phyloP scores from a whole-genome alignment of 2,329 filamentous ascomycete species.

The Chaetomium globosum region DNA sequence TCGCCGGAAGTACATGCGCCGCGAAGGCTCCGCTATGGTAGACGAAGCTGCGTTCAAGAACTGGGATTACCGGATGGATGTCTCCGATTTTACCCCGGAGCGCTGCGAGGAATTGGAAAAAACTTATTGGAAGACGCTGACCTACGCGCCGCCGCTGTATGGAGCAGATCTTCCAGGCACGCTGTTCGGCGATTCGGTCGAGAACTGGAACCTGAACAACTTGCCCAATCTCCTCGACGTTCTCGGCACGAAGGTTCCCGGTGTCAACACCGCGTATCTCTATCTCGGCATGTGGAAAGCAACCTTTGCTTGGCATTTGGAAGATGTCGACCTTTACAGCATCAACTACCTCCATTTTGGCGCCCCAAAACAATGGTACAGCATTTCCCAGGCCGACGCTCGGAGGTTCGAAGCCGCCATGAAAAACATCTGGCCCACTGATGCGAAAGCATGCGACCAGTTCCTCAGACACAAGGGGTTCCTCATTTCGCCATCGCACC shows the following conservation, averaged over 20 bases:
- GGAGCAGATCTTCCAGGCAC: slow-evolving; percentile 96
- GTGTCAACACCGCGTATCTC: slow-evolving; percentile 96
- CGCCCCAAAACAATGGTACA: slow-evolving; percentile 99
- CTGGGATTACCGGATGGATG: slow-evolving; percentile 87
- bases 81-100: slow-evolving; percentile 86
- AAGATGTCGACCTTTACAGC: slow-evolving; percentile 98
- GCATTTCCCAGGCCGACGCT: slow-evolving; percentile 93
- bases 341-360: slow-evolving; percentile 99
- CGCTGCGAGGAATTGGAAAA: slow-evolving; percentile 93
- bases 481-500: slow-evolving; percentile 85
- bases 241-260: slow-evolving; percentile 90
- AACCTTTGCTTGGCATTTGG: slow-evolving; percentile 97
- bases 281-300: slow-evolving; percentile 99
- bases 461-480: slow-evolving; percentile 98
- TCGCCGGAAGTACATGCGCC: slow-evolving; percentile 80
- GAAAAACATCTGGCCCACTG: slow-evolving; percentile 91
- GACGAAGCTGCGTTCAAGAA: slow-evolving; percentile 89
- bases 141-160: slow-evolving; percentile 91
- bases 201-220: slow-evolving; percentile 91
- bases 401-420: slow-evolving; percentile 91
- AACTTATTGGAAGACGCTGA: slow-evolving; percentile 95
- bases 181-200: slow-evolving; percentile 82
- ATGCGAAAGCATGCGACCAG: slow-evolving; percentile 93
- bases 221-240: slow-evolving; percentile 92
- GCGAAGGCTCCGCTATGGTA: slow-evolving; percentile 75